Percentiles rank a stretch among this genome's conserved stretches.
phyloP scores from a whole-genome alignment of 441 rosid genomes.

The Erysimum cheiri region DNA sequence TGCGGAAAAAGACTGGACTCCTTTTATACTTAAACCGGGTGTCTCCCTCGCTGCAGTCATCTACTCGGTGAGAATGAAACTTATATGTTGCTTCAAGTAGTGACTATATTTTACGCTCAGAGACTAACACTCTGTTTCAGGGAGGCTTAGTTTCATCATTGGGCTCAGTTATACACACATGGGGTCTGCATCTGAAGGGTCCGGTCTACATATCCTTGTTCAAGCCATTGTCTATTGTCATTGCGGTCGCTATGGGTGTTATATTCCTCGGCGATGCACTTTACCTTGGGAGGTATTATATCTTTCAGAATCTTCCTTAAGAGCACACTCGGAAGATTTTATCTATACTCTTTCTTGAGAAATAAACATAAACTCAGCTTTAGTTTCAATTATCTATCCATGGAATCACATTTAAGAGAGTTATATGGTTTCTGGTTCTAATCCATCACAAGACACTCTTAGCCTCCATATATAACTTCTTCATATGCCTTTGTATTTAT shows the following conservation, averaged over 20 bases:
- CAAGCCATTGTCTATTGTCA: constrained; percentile 61
- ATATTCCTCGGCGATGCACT: constrained; percentile 59
- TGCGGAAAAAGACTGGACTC: constrained; percentile 47
- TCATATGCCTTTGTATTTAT: not conserved
- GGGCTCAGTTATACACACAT: constrained; percentile 41
- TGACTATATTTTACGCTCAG: not conserved
- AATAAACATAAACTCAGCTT: not conserved
- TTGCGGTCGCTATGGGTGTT: constrained; percentile 52
- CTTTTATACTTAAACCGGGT: constrained; percentile 51
- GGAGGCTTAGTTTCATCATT: constrained; percentile 32
- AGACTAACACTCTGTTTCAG: constrained; percentile 26
- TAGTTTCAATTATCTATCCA: not conserved
- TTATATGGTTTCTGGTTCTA: not conserved
- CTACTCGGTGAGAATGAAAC: constrained; percentile 49
- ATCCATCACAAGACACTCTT: not conserved
- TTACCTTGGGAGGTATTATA: constrained; percentile 56
- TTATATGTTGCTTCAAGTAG: not conserved
- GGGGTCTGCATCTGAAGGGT: constrained; percentile 58
- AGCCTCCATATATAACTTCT: not conserved
- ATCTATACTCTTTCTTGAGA: not conserved
- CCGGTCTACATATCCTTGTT: constrained; percentile 59
- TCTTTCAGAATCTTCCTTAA: constrained; percentile 11
- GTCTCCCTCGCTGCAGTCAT: constrained; percentile 47
- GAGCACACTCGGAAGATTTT: not conserved
- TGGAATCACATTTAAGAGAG: not conserved